phyloP scores from a whole-genome alignment of 2,329 filamentous ascomycete species.

The Aspergillus flavus region DNA sequence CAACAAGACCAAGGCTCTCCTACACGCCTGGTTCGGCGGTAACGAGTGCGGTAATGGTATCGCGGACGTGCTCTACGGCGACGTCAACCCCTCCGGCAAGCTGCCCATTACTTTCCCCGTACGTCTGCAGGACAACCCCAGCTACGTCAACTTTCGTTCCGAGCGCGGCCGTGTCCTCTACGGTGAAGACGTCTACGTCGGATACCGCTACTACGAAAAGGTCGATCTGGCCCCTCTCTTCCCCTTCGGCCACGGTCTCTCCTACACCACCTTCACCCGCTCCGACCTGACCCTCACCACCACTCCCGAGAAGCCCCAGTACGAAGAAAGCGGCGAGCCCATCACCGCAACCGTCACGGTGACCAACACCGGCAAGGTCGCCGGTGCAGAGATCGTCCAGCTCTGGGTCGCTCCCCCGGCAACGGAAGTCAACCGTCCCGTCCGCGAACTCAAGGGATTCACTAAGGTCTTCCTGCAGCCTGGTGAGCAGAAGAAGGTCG shows the following conservation, averaged over 20 bases:
- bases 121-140: conserved; percentile 69
- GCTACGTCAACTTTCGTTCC: conserved; percentile 72
- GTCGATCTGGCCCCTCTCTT: conserved; percentile 68
- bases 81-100: conserved; percentile 74
- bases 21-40: conserved; percentile 86
- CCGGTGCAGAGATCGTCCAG: conserved; percentile 59
- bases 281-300: conserved; percentile 47
- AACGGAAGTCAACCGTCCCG: conserved; percentile 56
- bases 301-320: conserved; percentile 31
- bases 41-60: conserved; percentile 83
- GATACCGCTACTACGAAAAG: conserved; percentile 79
- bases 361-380: conserved; percentile 57
- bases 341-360: conserved; percentile 52
- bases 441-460: conserved; percentile 68
- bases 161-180: conserved; percentile 74
- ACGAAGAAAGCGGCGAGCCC: conserved; percentile 48
- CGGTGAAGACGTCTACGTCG: conserved; percentile 78
- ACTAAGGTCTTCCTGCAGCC: conserved; percentile 64
- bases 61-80: conserved; percentile 74
- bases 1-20: conserved; percentile 55
- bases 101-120: conserved; percentile 73
- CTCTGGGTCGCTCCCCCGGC: conserved; percentile 53
- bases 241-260: conserved; percentile 78
- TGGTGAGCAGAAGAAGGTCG: conserved; percentile 60
- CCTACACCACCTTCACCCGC: conserved; percentile 70